Conservation (phyloP, 192 early-diverging fungal species). For the Lobulomyces angularis region DNA sequence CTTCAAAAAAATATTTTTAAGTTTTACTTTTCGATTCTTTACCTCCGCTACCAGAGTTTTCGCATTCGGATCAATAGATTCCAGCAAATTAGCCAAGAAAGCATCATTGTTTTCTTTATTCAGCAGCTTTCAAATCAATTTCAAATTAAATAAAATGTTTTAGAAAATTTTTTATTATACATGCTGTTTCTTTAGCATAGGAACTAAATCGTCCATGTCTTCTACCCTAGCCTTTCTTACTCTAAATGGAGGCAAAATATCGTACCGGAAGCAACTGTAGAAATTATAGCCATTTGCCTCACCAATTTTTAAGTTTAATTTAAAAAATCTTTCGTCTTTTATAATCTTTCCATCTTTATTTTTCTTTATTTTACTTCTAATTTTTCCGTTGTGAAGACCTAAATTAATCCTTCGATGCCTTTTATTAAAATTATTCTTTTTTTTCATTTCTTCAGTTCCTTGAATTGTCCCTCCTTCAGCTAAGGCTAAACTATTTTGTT, state of each 20-base stretch:
- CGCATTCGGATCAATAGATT: conserved; percentile 15
- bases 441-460: background rate
- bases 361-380: conserved; percentile 4
- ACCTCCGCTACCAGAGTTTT: conserved; percentile 39
- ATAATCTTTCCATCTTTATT: conserved; percentile 3
- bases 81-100: conserved; percentile 29
- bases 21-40: conserved; percentile 1
- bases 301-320: background rate
- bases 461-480: background rate
- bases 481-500: background rate
- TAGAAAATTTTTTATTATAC: conserved; percentile 2
- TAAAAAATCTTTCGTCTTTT: background rate
- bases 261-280: conserved; percentile 24
- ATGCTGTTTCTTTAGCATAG: conserved; percentile 34
- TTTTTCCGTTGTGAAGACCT: conserved; percentile 6
- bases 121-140: conserved; percentile 4
- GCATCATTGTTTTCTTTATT: conserved; percentile 15
- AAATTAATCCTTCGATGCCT: background rate
- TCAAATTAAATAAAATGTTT: background rate
- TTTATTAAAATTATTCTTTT: background rate
- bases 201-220: conserved; percentile 45
- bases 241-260: conserved; percentile 23
- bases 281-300: conserved; percentile 4
- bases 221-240: conserved; percentile 35
- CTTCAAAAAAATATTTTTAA: conserved; percentile 11